These are phyloP conservation scores for Coemansia sp. DNA, from an alignment of 192 early-diverging fungal genomes.

Conservation along the genomic window DNA sequence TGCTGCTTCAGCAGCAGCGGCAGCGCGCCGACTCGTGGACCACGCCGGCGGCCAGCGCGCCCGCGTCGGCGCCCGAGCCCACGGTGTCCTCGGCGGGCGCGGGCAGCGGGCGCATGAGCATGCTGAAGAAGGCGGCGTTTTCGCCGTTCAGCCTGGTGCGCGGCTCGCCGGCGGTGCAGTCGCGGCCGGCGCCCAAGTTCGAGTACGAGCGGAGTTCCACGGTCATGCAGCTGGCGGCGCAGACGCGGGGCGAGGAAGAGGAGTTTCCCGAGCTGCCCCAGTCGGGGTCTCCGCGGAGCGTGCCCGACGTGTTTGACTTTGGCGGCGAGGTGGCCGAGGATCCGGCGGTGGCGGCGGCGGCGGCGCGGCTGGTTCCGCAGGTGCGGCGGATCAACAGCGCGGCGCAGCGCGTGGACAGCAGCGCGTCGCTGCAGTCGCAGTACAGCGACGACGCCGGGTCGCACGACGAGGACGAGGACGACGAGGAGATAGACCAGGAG, in stretches of 20 bases:
- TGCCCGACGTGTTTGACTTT: not conserved
- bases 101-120: constrained; percentile 9
- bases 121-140: constrained; percentile 22
- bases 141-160: constrained; percentile 25
- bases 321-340: not conserved
- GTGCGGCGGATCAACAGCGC: not conserved
- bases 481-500: constrained; percentile 34
- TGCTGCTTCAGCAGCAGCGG: constrained; percentile 14
- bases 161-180: constrained; percentile 18
- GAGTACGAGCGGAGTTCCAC: not conserved
- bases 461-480: constrained; percentile 21
- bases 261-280: not conserved
- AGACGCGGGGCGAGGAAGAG: not conserved
- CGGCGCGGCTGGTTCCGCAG: constrained; percentile 4
- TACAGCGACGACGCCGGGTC: constrained; percentile 6
- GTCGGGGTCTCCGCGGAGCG: not conserved
- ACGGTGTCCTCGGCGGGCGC: not conserved
- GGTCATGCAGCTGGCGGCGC: not conserved
- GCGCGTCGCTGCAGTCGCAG: constrained; percentile 4
- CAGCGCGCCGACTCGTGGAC: constrained; percentile 30
- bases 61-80: not conserved
- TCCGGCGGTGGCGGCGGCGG: constrained; percentile 4
- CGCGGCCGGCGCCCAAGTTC: constrained; percentile 7
- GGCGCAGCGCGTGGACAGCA: not conserved
- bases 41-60: not conserved